Conservation (phyloP, 495 filamentous ascomycete genomes). For the Gamarada debralockiae region DNA sequence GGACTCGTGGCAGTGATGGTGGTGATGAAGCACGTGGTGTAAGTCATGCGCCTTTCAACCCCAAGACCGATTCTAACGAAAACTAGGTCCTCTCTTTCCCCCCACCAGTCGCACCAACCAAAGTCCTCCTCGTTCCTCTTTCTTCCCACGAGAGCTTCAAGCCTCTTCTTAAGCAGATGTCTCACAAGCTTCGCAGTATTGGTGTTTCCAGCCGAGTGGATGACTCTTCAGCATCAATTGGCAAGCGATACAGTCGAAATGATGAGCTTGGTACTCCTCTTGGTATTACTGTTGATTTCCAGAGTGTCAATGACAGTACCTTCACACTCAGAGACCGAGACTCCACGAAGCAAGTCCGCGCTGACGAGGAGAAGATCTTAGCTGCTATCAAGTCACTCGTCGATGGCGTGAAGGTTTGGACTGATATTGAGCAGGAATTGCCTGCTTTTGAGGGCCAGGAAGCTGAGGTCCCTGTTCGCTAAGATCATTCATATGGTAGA, state of each 20-base stretch:
- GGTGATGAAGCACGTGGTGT: slow-evolving; percentile 66
- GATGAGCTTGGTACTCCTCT: slow-evolving; percentile 72
- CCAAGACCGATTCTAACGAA: slow-evolving; percentile 16
- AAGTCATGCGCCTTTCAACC: slow-evolving; percentile 27
- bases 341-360: slow-evolving; percentile 67
- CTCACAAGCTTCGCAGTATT: slow-evolving; percentile 52
- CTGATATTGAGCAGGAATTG: slow-evolving; percentile 52
- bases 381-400: slow-evolving; percentile 56
- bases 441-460: slow-evolving; percentile 58
- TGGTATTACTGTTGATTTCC: slow-evolving; percentile 71
- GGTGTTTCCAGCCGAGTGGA: slow-evolving; percentile 65
- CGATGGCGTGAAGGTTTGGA: slow-evolving; percentile 57
- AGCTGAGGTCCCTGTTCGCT: slow-evolving; percentile 27
- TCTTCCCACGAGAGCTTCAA: slow-evolving; percentile 58
- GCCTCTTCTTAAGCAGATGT: slow-evolving; percentile 51
- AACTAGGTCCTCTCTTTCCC: slow-evolving; percentile 69
- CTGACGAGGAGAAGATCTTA: slow-evolving; percentile 57
- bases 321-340: slow-evolving; percentile 73
- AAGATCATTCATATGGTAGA: too few relatives aligned
- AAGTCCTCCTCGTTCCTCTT: slow-evolving; percentile 72
- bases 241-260: slow-evolving; percentile 70
- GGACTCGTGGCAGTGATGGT: slow-evolving; percentile 60
- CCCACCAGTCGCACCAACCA: slow-evolving; percentile 67
- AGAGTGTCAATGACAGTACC: slow-evolving; percentile 65
- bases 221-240: slow-evolving; percentile 64